phyloP scores from a whole-genome alignment of 208 protist species.

The Blechomonas ayalai region DNA sequence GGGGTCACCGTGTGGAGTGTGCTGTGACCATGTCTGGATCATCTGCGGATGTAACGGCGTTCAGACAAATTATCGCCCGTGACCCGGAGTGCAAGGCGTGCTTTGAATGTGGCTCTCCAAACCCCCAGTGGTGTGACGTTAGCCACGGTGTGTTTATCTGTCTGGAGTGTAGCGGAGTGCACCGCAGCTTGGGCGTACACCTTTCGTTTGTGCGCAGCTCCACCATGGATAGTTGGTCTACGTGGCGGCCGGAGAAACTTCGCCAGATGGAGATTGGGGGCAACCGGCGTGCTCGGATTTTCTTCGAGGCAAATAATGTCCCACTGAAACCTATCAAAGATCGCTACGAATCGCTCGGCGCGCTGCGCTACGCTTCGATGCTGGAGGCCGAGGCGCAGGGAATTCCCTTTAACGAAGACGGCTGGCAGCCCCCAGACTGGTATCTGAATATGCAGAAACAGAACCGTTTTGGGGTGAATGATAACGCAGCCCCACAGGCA shows the following conservation, averaged over 20 bases:
- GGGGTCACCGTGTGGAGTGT: neutral
- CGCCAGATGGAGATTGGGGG: slow-evolving; percentile 85
- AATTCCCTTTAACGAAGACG: slow-evolving; percentile 56
- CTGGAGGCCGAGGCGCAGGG: slow-evolving; percentile 71
- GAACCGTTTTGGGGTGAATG: neutral
- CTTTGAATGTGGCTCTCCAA: slow-evolving; percentile 83
- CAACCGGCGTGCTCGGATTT: slow-evolving; percentile 82
- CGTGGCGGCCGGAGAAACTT: slow-evolving; percentile 88
- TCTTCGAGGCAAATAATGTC: slow-evolving; percentile 74
- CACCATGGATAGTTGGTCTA: slow-evolving; percentile 90
- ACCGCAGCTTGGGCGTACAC: slow-evolving; percentile 91
- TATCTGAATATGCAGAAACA: slow-evolving; percentile 36
- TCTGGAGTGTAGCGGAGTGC: slow-evolving; percentile 85
- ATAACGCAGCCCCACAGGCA: slow-evolving; percentile 10
- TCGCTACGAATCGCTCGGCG: slow-evolving; percentile 70
- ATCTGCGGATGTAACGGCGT: slow-evolving; percentile 46
- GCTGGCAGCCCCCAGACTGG: slow-evolving; percentile 78
- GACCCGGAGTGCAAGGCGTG: slow-evolving; percentile 79
- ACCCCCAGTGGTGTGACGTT: slow-evolving; percentile 90
- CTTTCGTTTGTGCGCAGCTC: slow-evolving; percentile 90
- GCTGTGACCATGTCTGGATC: slow-evolving; percentile 26
- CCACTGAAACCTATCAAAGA: slow-evolving; percentile 48
- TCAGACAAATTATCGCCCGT: slow-evolving; percentile 51
- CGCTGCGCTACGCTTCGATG: slow-evolving; percentile 78
- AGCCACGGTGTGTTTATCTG: slow-evolving; percentile 88